Base-by-base conservation (phyloP, 2,329 filamentous ascomycete species). In the Ophiostoma populinum region DNA sequence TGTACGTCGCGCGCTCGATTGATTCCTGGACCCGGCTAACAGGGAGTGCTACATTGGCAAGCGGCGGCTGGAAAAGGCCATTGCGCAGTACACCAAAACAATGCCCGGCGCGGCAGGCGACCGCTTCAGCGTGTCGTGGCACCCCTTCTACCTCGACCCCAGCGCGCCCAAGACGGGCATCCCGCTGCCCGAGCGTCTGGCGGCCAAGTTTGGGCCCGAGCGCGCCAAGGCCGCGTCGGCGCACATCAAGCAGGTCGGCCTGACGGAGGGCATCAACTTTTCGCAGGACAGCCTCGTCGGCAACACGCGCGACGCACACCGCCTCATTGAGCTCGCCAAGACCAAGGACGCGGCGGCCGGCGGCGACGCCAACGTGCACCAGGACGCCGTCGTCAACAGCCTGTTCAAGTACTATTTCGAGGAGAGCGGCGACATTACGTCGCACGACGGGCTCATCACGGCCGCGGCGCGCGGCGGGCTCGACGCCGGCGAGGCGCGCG, bases 131-230 rank as follows among this genome's bases (percentile, higher is more conserved):
- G 70, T 80, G 11, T 67, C 65, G 41, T 92, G 81, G 80, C 65
- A 69, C 41, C 78, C 83, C 2, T 92, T 80, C 58, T 86, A 87
- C 52, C 68, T 92, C 35, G 75, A 86, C 48, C 78, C 80, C 0
- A 61, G 69, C 1, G 66, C 77, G 0, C 55, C 61, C 5, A 53
- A 50, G 16, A 44, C 47, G 25, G 59, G 63, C 6, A 47, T 66
- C 4, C 61, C 65, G 13, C 51, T 65, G 27, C 46, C 42, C 2
- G 62, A 53, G 42, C 67, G 67, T 49, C 76, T 78, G 51, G 58
- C 58, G 10, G 49, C 56, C 16, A 76, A 74, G 42, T 85, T 86
- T 52, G 81, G 81, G 24, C 55, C 64, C 12, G 67, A 74, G 28
- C 65, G 74, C 24, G 37, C n/a, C n/a, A n/a, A n/a, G n/a, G n/a